phyloP scores from a whole-genome alignment of 2,329 filamentous ascomycete species.

The Cordyceps pruinosa region DNA sequence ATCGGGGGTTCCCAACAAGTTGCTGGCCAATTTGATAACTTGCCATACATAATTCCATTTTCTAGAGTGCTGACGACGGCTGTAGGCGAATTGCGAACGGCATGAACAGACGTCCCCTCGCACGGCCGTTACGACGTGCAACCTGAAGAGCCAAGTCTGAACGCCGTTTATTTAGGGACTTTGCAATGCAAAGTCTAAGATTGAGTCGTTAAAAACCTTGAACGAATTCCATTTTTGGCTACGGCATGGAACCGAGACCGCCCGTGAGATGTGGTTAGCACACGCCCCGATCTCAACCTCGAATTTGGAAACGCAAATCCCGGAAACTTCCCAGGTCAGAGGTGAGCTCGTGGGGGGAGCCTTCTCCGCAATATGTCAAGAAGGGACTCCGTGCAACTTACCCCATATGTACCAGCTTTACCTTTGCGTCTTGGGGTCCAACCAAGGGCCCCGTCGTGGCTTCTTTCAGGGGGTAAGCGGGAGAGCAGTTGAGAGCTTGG shows the following conservation, averaged over 20 bases:
- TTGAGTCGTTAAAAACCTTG: too few species aligned
- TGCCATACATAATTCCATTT: too few species aligned
- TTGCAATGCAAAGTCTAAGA: neutral
- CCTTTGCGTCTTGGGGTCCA: neutral
- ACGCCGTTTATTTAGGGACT: neutral
- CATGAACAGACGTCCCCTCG: neutral
- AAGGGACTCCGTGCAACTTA: neutral
- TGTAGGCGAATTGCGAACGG: neutral
- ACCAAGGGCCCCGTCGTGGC: neutral
- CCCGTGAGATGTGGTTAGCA: too few species aligned
- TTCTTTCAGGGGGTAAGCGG: neutral
- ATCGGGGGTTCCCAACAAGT: neutral
- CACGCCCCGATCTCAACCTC: neutral
- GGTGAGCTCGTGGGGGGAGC: neutral
- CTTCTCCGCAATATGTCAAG: slow-evolving; percentile 8
- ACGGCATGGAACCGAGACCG: neutral
- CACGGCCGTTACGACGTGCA: neutral
- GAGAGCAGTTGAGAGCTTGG: neutral
- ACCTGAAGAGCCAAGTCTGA: neutral
- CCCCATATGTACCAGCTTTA: slow-evolving; percentile 4
- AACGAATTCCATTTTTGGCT: neutral
- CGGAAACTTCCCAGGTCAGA: neutral
- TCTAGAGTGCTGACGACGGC: neutral
- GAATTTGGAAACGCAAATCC: neutral
- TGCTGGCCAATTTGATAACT: neutral